phyloP scores from a whole-genome alignment of 768 basidiomycete species.

The Pleurotus sapidus region DNA sequence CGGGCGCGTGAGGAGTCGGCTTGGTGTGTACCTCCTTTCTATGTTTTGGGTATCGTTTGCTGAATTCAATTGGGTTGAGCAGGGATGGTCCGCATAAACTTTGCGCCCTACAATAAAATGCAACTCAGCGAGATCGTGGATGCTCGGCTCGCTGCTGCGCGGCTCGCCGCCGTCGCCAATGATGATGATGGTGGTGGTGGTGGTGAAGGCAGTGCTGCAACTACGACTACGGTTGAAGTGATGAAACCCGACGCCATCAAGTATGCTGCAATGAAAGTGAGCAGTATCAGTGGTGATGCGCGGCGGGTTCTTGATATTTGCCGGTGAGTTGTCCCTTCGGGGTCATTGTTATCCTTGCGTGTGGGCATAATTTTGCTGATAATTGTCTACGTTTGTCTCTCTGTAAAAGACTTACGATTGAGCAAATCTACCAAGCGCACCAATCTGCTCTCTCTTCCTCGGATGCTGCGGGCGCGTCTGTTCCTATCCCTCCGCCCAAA shows the following conservation, averaged over 20 bases:
- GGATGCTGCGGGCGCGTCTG: too few relatives aligned
- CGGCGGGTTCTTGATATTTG: constrained; percentile 91
- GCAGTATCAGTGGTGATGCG: constrained; percentile 89
- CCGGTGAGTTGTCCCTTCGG: constrained; percentile 41
- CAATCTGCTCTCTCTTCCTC: too few relatives aligned
- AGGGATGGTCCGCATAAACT: constrained; percentile 93
- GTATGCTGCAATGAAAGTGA: constrained; percentile 72
- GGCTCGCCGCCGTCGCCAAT: too few relatives aligned
- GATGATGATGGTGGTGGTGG: too few relatives aligned
- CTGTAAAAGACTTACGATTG: constrained; percentile 68
- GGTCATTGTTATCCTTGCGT: too few relatives aligned
- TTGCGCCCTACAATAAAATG: constrained; percentile 78
- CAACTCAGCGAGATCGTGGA: constrained; percentile 86
- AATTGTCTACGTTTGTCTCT: too few relatives aligned
- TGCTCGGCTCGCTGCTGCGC: constrained; percentile 68
- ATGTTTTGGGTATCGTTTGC: not conserved
- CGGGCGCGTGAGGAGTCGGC: constrained; percentile 86
- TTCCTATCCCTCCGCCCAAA: too few relatives aligned
- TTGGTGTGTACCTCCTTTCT: constrained; percentile 51
- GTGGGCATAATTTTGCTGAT: too few relatives aligned
- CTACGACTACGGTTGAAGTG: constrained; percentile 42
- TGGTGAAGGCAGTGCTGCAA: constrained; percentile 39
- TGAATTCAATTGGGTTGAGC: not conserved
- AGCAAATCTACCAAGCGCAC: constrained; percentile 52
- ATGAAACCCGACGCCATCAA: constrained; percentile 73